These are phyloP conservation scores for Irpex rosettiformis DNA, from an alignment of 1,284 basidiomycete species.

Conservation along the genomic window DNA sequence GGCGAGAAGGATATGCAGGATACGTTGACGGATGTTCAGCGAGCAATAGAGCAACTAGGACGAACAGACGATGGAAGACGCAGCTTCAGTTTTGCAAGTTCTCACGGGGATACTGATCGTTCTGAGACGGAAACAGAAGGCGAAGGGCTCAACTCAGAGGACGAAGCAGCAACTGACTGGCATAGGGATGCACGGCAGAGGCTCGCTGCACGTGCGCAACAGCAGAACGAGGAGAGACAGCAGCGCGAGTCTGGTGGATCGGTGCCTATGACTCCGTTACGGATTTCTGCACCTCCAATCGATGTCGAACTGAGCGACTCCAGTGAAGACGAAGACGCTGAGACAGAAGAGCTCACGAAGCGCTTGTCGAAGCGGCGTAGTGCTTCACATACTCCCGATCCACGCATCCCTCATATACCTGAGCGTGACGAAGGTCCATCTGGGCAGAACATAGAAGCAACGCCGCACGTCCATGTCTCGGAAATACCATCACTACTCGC, in stretches of 20 bases:
- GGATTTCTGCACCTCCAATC: constrained; percentile 57
- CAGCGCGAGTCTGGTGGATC: constrained; percentile 44
- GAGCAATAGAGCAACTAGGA: constrained; percentile 80
- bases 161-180: constrained; percentile 51
- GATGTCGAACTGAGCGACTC: constrained; percentile 78
- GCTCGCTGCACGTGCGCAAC: constrained; percentile 72
- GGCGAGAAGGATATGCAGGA: constrained; percentile 73
- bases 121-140: constrained; percentile 54
- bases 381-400: constrained; percentile 24
- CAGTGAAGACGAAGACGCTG: constrained; percentile 63
- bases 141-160: constrained; percentile 42
- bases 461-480: background rate
- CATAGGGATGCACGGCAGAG: constrained; percentile 63
- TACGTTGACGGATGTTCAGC: constrained; percentile 84
- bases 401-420: constrained; percentile 47
- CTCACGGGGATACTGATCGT: constrained; percentile 48
- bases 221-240: constrained; percentile 49
- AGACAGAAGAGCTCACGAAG: constrained; percentile 32
- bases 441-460: constrained; percentile 9
- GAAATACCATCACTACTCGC: constrained; percentile 8
- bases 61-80: constrained; percentile 52
- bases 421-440: constrained; percentile 59
- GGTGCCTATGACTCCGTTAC: constrained; percentile 29
- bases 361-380: constrained; percentile 17
- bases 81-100: constrained; percentile 73